Base-by-base conservation (phyloP, 495 filamentous ascomycete species). In the Neurospora sp. region DNA sequence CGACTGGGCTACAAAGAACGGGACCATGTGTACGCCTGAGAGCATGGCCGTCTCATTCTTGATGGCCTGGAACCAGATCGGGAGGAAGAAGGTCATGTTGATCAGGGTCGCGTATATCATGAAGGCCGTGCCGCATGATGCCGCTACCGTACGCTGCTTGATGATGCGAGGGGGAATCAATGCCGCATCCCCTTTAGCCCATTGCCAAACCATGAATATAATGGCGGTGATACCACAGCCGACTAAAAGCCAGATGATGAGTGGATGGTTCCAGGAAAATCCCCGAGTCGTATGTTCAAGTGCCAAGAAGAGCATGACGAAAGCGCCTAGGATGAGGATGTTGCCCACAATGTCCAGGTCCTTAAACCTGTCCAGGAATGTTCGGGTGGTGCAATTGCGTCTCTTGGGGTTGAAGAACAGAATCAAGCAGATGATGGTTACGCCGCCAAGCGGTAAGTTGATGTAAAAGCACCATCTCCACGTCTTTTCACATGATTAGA, bases 51-150 rank as follows among this genome's bases (percentile, higher is more conserved):
- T 83, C n/a, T 85, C 87, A 69, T 84, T 86, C 73, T 91, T 89
- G 79, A 94, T 87, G 5, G 91, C 90, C 73, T 93, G 91, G 82
- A 93, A 92, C 88, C 88, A 93, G 87, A 86, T 72, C 23, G 80
- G 77, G 35, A 80, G 39, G 42, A 82, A 79, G 81, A 88, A 87
- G 70, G 90, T 89, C 78, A 91, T 87, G 86, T 86, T 90, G 73
- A 81, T 79, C 39, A 90, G 54, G 35, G 75, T 73, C n/a, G 75
- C 79, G 39, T 77, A 77, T n/a, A 75, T 74, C 76, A 77, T 75
- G 74, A 80, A 76, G 6, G 76, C 73, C 77, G 78, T 90, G 73
- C 83, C 82, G 1, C 84, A 80, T 18, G 84, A 83, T 10, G 82
- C 85, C 70, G 86, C 83, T 27, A 96, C 86, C 40, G 84, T 91